phyloP scores from a whole-genome alignment of 495 filamentous ascomycete genomes.

The Podospora sp. region DNA sequence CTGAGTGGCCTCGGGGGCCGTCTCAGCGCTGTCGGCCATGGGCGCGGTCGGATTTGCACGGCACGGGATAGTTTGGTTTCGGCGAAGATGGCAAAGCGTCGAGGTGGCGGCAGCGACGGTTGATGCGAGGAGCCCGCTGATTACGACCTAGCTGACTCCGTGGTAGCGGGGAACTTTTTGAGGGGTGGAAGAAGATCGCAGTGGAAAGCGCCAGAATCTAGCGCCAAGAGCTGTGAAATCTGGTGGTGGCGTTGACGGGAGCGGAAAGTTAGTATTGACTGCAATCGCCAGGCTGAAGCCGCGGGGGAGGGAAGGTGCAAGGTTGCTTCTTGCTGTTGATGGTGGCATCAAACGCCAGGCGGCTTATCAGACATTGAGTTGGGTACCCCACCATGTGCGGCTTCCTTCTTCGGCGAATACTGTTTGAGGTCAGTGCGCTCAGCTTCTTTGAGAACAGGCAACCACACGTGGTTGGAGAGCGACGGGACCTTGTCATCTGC shows the following conservation, averaged over 20 bases:
- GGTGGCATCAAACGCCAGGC: neutral
- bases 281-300: neutral
- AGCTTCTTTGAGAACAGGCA: no score
- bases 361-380: conserved; percentile 4
- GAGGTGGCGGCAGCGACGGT: conserved; percentile 8
- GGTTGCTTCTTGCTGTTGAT: neutral
- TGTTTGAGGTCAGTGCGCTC: neutral
- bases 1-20: conserved; percentile 48
- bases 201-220: neutral
- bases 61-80: conserved; percentile 1
- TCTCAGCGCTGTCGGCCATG: conserved; percentile 59
- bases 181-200: neutral
- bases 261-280: neutral
- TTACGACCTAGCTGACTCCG: neutral
- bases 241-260: neutral
- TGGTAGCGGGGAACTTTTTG: neutral
- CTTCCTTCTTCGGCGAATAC: conserved; percentile 1
- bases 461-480: no score
- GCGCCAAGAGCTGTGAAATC: conserved; percentile 4
- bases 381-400: conserved; percentile 7
- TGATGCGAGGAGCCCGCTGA: conserved; percentile 24
- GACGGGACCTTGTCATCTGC: no score
- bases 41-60: conserved; percentile 12
- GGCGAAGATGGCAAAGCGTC: neutral
- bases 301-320: neutral